Base-by-base conservation (phyloP, 768 basidiomycete species). In the Tricholoma bakamatsutake region DNA sequence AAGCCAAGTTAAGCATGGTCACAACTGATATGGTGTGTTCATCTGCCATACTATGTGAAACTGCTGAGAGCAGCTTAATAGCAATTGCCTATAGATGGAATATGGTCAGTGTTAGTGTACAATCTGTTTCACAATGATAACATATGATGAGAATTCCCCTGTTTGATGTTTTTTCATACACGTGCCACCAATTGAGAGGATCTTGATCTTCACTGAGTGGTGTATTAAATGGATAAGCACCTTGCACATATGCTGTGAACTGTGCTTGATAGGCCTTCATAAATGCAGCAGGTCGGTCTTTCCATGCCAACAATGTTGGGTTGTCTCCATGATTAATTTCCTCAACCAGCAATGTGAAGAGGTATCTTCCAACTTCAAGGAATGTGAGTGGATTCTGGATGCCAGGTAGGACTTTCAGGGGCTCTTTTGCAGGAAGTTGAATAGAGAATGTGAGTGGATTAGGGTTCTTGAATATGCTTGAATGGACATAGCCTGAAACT, bases 31-130 rank as follows among this genome's bases (percentile, higher is more conserved):
- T 66, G 0, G 73, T 70, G 9, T 69, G 62, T 54, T 75, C 71
- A 55, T 74, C 73, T 11, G 69, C 70, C 71, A 75, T 75, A 3
- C 72, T 73, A 57, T 69, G 67, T 5, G 72, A 68, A 31, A 67
- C 57, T 3, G 66, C 62, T 0, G 70, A 67, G 53, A 61, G 70
- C 0, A 75, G 57, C 49, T 72, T 72, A 43, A 71, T 59, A 2
- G 67, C 69, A 27, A 70, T 54, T 33, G 64, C 66, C 73, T 74
- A 52, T 28, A 18, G 31, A 53, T 31, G 10, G 21, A 45, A 50
- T 18, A 53, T 47, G 51, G 34, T 12, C 17, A 69, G 64, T 24
- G 50, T 40, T 5, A 40, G 39, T 18, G 4, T 40, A 10, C 9
- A 7, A n/a, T 40, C 15, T 40, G 39, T 40, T 4, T 40, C 39